Evolutionary conservation across 495 filamentous ascomycete genomes (phyloP).

Genomic region (Tuber melanosporum): DNA sequence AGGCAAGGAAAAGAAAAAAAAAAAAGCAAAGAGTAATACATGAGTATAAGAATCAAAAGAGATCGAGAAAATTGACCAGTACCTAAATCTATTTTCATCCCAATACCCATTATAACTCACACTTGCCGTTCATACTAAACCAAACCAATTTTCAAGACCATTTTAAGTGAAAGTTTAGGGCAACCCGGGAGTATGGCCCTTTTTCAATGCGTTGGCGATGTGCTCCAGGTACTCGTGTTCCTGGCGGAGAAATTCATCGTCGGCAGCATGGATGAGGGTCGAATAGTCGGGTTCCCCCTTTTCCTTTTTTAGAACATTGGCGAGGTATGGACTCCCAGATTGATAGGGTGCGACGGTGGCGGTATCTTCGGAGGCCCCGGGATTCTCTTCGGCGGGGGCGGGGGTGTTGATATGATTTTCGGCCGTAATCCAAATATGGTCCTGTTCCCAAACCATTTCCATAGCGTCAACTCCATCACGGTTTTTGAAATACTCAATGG

Average conservation of each 20-base stretch:
- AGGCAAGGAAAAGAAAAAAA: not conserved
- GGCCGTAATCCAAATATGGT: not conserved
- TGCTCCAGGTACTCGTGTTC: not conserved
- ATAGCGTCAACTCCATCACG: not conserved
- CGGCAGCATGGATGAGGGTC: not conserved
- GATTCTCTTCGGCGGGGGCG: not conserved
- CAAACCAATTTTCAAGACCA: too few relatives aligned
- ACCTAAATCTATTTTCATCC: too few relatives aligned
- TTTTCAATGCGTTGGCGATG: not conserved
- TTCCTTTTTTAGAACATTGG: not conserved
- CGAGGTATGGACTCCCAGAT: accelerated
- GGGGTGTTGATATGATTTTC: not conserved
- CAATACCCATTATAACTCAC: too few relatives aligned
- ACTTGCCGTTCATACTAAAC: too few relatives aligned
- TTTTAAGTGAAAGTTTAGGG: too few relatives aligned
- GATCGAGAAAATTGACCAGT: not conserved
- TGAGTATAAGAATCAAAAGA: not conserved
- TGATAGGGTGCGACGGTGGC: accelerated
- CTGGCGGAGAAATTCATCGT: not conserved
- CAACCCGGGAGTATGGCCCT: too few relatives aligned
- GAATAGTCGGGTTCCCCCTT: not conserved
- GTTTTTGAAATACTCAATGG: not conserved
- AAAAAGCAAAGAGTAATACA: not conserved
- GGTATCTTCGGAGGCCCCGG: not conserved
- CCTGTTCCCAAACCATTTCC: not conserved